Conservation (phyloP, 306 rosid genomes). For the Corylus americana region DNA sequence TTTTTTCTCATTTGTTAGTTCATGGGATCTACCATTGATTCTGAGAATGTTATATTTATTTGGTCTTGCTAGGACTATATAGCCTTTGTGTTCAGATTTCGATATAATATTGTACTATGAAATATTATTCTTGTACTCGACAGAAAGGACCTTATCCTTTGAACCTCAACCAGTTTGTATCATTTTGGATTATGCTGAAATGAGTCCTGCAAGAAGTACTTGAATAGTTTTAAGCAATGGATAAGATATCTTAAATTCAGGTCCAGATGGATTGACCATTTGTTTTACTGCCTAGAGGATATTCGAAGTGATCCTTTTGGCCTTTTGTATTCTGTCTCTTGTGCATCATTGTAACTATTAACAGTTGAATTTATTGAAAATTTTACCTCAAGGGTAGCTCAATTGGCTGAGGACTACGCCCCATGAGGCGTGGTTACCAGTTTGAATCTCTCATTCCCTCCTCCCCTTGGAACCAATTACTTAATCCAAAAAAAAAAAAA, state of each 20-base stretch:
- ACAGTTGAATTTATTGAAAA: neutral
- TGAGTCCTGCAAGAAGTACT: neutral
- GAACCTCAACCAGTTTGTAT: neutral
- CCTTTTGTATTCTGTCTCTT: neutral
- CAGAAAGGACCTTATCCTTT: neutral
- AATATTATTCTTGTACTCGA: neutral
- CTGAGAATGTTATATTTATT: neutral
- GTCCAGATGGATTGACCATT: neutral
- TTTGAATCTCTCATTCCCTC: no score
- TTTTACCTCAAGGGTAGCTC: neutral
- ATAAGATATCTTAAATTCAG: neutral
- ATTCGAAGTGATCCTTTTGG: neutral
- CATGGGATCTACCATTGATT: neutral
- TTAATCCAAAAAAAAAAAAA: no score
- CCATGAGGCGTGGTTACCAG: no score
- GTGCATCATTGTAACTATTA: neutral
- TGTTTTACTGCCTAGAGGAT: neutral
- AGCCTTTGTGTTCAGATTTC: neutral
- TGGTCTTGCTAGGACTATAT: neutral
- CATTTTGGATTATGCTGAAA: neutral
- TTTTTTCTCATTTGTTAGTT: slow-evolving; percentile 11
- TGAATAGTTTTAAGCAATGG: neutral
- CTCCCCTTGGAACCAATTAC: no score
- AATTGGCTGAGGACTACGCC: no score
- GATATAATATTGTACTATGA: neutral